phyloP scores from a whole-genome alignment of 2,329 filamentous ascomycete species.

The Fusarium palustre region DNA sequence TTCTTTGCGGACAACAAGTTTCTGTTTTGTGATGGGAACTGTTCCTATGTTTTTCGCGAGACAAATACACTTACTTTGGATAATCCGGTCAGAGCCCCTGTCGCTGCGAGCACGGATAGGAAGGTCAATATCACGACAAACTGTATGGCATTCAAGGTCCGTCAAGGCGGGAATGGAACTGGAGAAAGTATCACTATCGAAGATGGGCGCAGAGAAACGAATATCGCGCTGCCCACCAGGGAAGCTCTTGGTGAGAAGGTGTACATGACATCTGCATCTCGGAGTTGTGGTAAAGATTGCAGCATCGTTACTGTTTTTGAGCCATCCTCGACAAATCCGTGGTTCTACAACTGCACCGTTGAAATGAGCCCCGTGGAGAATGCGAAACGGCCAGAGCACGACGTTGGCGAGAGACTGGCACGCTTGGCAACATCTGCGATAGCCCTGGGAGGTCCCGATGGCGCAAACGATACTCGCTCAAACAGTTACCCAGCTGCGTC shows the following conservation, averaged over 20 bases:
- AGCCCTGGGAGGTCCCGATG: constrained; percentile 22
- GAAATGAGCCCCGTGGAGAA: constrained; percentile 9
- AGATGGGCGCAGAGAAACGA: background rate
- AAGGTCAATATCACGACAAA: constrained; percentile 1
- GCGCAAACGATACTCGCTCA: background rate
- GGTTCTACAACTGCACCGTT: constrained; percentile 36
- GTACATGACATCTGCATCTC: constrained; percentile 20
- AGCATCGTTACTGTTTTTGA: constrained; percentile 26
- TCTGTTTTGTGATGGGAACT: constrained; percentile 50
- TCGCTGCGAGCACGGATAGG: constrained; percentile 5
- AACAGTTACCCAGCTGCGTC: constrained; percentile 1
- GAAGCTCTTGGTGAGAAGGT: background rate
- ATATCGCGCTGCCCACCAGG: background rate
- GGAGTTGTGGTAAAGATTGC: constrained; percentile 18
- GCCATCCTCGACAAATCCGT: constrained; percentile 13
- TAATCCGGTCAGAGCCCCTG: background rate
- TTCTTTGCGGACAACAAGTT: constrained; percentile 45
- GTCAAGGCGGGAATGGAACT: constrained; percentile 16
- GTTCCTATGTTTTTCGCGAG: constrained; percentile 55
- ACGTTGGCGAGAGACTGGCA: constrained; percentile 9
- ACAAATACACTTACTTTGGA: constrained; percentile 7
- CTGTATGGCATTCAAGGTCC: constrained; percentile 14
- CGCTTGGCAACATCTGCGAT: constrained; percentile 22
- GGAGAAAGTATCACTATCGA: background rate
- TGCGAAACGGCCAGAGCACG: constrained; percentile 1